Percentiles rank a stretch among this genome's conserved stretches.
Evolutionary conservation across 345 rosid species (phyloP).

Genomic region (Cardiospermum halicacabum): DNA sequence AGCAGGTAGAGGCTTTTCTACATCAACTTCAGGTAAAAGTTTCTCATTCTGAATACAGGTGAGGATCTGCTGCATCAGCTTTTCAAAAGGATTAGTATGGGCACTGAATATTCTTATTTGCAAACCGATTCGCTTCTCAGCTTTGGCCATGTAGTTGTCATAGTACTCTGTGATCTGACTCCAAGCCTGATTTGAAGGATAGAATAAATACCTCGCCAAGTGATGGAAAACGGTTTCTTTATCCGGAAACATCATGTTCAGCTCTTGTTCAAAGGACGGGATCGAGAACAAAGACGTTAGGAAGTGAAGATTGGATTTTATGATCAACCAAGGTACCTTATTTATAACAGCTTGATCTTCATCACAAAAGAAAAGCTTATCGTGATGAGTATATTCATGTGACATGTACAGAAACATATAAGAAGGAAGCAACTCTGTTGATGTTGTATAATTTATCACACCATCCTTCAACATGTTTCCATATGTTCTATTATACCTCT

Average conservation of each 20-base stretch:
- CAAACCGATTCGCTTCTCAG: neutral
- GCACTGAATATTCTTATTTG: neutral
- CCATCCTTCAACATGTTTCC: conserved; percentile 29
- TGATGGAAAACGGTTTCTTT: neutral
- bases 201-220: neutral
- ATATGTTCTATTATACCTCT: conserved; percentile 29
- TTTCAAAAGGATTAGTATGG: neutral
- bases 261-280: neutral
- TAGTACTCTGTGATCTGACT: neutral
- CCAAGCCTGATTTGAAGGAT: neutral
- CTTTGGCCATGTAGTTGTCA: neutral
- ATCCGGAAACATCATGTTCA: neutral
- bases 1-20: neutral
- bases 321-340: neutral
- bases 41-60: neutral
- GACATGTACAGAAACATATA: conserved; percentile 52
- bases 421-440: conserved; percentile 13
- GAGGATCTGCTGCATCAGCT: neutral
- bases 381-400: conserved; percentile 55
- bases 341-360: conserved; percentile 22
- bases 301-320: neutral
- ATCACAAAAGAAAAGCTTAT: conserved; percentile 67
- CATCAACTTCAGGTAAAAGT: neutral
- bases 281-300: neutral
- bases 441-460: too few relatives aligned